Evolutionary conservation across 139 green algal species (phyloP).

Genomic region (Tetratostichococcus sp.): DNA sequence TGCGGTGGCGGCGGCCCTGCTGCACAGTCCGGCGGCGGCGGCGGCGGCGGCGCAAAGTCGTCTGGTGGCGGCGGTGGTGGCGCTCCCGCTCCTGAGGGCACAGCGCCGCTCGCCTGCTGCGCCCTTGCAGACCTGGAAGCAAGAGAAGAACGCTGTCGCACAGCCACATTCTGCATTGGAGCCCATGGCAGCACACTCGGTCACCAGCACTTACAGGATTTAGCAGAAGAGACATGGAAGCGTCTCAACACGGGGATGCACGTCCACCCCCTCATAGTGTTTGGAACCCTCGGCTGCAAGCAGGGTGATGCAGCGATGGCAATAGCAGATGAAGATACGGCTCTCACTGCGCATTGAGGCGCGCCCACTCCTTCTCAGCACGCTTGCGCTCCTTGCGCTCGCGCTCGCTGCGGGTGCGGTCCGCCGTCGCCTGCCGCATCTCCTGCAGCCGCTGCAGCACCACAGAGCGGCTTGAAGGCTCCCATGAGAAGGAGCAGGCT

Average conservation of each 20-base stretch:
- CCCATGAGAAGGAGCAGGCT: too few relatives aligned
- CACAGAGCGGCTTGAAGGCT: not conserved
- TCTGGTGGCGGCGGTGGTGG: not conserved
- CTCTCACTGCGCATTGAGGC: constrained; percentile 38
- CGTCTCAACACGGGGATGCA: too few relatives aligned
- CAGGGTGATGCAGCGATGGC: too few relatives aligned
- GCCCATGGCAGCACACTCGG: too few relatives aligned
- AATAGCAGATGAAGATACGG: not conserved
- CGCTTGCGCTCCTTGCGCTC: constrained; percentile 25
- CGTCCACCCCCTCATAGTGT: too few relatives aligned
- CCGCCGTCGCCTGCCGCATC: constrained; percentile 18
- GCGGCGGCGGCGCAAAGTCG: not conserved
- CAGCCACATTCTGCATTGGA: too few relatives aligned
- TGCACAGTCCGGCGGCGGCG: not conserved
- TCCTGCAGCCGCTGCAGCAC: constrained; percentile 35
- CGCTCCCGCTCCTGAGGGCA: not conserved
- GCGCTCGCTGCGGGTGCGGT: constrained; percentile 16
- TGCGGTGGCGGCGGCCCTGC: not conserved
- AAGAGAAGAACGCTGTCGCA: too few relatives aligned
- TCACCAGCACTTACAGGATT: too few relatives aligned
- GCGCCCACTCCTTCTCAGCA: constrained; percentile 27
- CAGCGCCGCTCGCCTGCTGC: not conserved
- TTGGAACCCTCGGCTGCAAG: too few relatives aligned
- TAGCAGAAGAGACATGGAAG: too few relatives aligned
- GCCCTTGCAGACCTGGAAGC: not conserved